Percentiles rank a stretch among this genome's conserved stretches.
Conservation (phyloP, 768 basidiomycete genomes). For the Lactarius evosmus region DNA sequence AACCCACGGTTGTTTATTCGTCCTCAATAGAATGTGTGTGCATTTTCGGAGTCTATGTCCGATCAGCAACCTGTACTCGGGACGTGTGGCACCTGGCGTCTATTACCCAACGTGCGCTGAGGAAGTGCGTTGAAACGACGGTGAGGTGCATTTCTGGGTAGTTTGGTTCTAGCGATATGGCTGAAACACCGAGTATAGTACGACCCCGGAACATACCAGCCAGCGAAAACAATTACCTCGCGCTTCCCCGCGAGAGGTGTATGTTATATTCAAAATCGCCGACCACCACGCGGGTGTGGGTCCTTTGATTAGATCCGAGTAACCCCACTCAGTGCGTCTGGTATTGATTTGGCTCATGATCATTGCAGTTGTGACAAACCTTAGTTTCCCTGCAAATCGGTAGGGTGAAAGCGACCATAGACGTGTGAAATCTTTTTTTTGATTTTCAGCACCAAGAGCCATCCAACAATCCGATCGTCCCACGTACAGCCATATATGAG, state of each 20-base stretch:
- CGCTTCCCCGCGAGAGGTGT: neutral
- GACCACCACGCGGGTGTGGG: neutral
- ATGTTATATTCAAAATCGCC: neutral
- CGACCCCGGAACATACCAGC: neutral
- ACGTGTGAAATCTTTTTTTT: neutral
- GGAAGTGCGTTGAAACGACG: neutral
- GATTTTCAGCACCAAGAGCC: neutral
- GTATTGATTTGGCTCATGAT: constrained; percentile 4
- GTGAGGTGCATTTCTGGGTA: neutral
- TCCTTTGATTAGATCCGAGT: neutral
- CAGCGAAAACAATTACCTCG: neutral
- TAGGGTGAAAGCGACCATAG: neutral
- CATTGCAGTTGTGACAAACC: constrained; percentile 5
- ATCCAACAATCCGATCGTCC: neutral
- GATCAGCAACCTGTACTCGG: neutral
- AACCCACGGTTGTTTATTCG: neutral
- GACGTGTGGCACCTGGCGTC: neutral
- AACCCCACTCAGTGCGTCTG: neutral
- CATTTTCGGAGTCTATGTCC: constrained; percentile 1
- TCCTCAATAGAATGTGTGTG: neutral
- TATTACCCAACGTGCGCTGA: neutral
- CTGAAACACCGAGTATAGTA: neutral
- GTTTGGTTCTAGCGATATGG: neutral
- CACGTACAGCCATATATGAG: neutral
- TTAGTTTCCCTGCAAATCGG: constrained; percentile 5